phyloP scores from a whole-genome alignment of 257 asterid species.

The Ocimum tenuiflorum region DNA sequence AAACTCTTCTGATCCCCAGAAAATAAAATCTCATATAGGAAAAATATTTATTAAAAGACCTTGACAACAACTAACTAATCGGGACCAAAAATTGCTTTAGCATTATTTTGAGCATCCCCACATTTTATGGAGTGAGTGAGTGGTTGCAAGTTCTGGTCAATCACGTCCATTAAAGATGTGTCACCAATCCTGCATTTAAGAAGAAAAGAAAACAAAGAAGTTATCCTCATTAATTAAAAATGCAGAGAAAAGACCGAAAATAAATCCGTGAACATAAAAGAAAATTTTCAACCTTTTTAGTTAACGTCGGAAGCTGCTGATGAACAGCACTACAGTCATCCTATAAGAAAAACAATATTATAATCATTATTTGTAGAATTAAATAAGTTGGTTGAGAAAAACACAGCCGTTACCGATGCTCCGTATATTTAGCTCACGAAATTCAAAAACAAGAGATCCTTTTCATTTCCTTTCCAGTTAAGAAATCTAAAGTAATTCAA shows the following conservation, averaged over 20 bases:
- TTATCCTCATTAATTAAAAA: background rate
- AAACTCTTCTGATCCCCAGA: too few species aligned
- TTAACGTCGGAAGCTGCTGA: too few species aligned
- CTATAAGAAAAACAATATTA: too few species aligned
- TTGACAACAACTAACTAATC: background rate
- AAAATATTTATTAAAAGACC: background rate
- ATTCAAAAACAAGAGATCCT: too few species aligned
- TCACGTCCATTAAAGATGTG: background rate
- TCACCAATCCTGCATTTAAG: background rate
- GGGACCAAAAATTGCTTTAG: background rate
- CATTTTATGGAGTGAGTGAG: background rate
- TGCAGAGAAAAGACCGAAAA: background rate
- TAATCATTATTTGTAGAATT: background rate
- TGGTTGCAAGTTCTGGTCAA: background rate
- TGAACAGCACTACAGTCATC: too few species aligned
- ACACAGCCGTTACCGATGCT: background rate
- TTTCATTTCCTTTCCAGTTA: too few species aligned
- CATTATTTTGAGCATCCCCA: conserved; percentile 1
- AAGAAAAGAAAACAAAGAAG: too few species aligned
- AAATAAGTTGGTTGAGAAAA: background rate
- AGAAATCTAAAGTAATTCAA: too few species aligned
- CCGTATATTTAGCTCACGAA: background rate
- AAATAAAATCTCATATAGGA: too few species aligned
- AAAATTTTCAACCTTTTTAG: background rate
- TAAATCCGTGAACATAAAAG: background rate